These are phyloP conservation scores for Codiaeum variegatum DNA, from an alignment of 441 rosid species.

Conservation along the genomic window DNA sequence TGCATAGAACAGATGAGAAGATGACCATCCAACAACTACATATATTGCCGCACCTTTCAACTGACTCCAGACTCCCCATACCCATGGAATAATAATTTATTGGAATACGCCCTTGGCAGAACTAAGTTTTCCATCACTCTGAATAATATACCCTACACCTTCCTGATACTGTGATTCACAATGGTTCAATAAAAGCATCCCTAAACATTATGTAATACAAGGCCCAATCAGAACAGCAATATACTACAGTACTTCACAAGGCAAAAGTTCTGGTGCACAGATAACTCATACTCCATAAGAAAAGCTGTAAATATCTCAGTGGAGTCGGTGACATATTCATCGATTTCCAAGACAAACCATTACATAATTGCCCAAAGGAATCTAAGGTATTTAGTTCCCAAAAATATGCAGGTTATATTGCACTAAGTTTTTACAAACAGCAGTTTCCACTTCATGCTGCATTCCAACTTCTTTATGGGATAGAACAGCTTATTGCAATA, in stretches of 20 bases:
- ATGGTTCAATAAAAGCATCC: background rate
- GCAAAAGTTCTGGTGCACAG: background rate
- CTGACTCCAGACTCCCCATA: background rate
- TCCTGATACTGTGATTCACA: background rate
- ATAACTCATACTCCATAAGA: background rate
- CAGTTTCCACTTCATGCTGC: slow-evolving; percentile 5
- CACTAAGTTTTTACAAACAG: background rate
- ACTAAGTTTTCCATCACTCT: background rate
- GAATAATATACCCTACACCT: background rate
- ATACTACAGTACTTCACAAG: background rate
- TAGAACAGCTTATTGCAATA: background rate
- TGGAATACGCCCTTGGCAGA: background rate
- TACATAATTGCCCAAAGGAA: background rate
- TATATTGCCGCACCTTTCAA: background rate
- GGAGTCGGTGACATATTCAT: background rate
- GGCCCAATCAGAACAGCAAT: background rate
- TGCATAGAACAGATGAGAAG: background rate
- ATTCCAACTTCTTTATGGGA: background rate
- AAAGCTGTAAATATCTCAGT: too few relatives aligned
- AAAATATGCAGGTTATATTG: background rate
- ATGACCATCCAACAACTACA: background rate
- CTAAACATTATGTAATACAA: background rate
- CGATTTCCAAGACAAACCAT: background rate
- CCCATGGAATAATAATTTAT: background rate
- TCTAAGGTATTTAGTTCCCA: background rate